phyloP scores from a whole-genome alignment of 495 filamentous ascomycete species.

The Ascodesmis nigricans region DNA sequence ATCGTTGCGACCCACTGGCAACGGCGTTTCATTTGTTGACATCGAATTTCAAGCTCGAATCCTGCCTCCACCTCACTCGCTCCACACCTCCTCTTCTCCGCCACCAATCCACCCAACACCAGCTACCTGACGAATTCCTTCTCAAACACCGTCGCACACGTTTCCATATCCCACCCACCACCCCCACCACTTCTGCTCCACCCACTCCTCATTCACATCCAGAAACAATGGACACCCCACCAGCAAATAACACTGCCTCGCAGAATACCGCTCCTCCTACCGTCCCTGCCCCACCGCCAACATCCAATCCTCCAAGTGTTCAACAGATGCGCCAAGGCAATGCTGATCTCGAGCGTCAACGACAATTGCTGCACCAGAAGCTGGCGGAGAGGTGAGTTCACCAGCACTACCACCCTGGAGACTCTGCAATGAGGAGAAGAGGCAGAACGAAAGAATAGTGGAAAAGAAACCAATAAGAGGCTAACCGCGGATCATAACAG shows the following conservation, averaged over 20 bases:
- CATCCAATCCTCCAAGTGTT: constrained; percentile 5
- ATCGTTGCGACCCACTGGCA: too few species aligned
- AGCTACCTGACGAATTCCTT: too few species aligned
- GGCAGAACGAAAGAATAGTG: not conserved
- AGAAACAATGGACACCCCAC: not conserved
- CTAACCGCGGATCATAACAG: too few species aligned
- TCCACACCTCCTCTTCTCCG: too few species aligned
- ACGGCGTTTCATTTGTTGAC: too few species aligned
- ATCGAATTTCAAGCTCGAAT: too few species aligned
- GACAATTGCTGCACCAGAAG: constrained; percentile 19
- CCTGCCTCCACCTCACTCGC: too few species aligned
- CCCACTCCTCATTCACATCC: not conserved
- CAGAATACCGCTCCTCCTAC: not conserved
- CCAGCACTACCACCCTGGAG: not conserved
- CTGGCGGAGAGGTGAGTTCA: constrained; percentile 15
- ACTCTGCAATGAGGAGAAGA: not conserved
- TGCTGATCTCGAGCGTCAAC: constrained; percentile 17
- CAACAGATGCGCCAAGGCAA: constrained; percentile 15
- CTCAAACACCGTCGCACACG: not conserved
- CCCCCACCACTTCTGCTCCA: not conserved
- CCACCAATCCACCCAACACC: too few species aligned
- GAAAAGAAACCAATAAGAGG: not conserved
- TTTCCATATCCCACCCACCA: not conserved
- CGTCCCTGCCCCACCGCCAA: not conserved
- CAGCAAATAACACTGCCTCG: not conserved